Evolutionary conservation across 2,329 filamentous ascomycete species (phyloP).

Genomic region (Hyphodiscus sp.): DNA sequence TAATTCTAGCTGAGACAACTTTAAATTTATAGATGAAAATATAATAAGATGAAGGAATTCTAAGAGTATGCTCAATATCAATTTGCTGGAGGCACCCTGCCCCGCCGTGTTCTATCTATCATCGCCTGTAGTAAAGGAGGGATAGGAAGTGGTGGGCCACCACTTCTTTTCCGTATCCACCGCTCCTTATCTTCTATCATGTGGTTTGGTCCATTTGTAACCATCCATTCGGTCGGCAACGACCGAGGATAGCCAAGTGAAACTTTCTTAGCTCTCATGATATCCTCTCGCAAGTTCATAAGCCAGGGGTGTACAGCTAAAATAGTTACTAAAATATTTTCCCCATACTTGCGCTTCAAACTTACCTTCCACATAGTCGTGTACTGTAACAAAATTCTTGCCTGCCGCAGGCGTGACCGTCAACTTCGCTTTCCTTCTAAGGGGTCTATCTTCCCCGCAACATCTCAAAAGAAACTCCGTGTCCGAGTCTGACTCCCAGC

Average conservation of each 20-base stretch:
- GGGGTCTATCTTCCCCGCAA: slow-evolving; percentile 23
- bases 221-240: neutral
- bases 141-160: neutral
- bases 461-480: slow-evolving; percentile 21
- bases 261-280: neutral
- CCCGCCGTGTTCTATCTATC: neutral
- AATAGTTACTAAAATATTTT: slow-evolving; percentile 1
- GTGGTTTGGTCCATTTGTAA: neutral
- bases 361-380: slow-evolving; percentile 18
- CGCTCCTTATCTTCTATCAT: neutral
- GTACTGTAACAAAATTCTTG: slow-evolving; percentile 23
- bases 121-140: neutral
- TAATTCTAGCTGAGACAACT: no score
- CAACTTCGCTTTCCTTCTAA: slow-evolving; percentile 18
- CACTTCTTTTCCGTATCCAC: neutral
- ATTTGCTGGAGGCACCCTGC: no score
- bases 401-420: slow-evolving; percentile 19
- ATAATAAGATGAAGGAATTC: no score
- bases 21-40: no score
- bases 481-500: slow-evolving; percentile 22
- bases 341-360: neutral
- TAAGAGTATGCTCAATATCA: no score
- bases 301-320: slow-evolving; percentile 27
- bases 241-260: neutral
- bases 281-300: slow-evolving; percentile 16